These are phyloP conservation scores for Starmerella ratchasimensis DNA, from an alignment of 805 yeast species.

Conservation along the genomic window DNA sequence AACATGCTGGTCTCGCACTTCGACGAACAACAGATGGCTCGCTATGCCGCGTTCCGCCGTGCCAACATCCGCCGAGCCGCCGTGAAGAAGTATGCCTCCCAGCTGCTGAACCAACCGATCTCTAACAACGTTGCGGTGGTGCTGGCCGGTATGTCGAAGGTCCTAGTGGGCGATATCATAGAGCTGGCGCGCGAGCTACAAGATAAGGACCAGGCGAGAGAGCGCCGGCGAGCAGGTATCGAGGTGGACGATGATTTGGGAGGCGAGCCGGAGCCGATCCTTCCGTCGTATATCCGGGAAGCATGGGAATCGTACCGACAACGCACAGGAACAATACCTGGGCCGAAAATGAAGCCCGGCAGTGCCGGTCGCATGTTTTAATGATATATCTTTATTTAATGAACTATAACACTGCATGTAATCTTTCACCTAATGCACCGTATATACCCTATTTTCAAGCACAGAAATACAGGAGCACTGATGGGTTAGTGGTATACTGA, in stretches of 20 bases:
- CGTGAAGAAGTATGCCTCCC: constrained; percentile 65
- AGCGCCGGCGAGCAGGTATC: not conserved
- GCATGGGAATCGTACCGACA: constrained; percentile 69
- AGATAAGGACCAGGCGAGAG: constrained; percentile 26
- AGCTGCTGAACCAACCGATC: constrained; percentile 65
- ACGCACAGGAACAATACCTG: constrained; percentile 52
- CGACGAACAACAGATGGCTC: constrained; percentile 67
- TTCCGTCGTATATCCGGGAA: constrained; percentile 75
- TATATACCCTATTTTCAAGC: not conserved
- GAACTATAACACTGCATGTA: not conserved
- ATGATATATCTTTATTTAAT: not conserved
- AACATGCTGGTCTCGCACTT: constrained; percentile 52
- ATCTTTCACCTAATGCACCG: not conserved
- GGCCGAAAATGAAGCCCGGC: constrained; percentile 58
- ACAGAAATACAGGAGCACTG: constrained; percentile 6
- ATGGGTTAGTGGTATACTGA: constrained; percentile 17
- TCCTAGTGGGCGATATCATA: constrained; percentile 78
- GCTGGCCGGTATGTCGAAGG: constrained; percentile 74
- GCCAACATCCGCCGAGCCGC: constrained; percentile 60
- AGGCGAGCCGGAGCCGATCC: constrained; percentile 37
- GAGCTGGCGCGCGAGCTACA: constrained; percentile 69
- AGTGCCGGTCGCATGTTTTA: constrained; percentile 35
- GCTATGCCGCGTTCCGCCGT: constrained; percentile 78
- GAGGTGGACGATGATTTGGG: constrained; percentile 13
- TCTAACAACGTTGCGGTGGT: constrained; percentile 69